A percentile compares a stretch with the other conserved stretches of the same genome.
Evolutionary conservation across 768 basidiomycete species (phyloP).

Genomic region (Leucocoprinus leucothites): DNA sequence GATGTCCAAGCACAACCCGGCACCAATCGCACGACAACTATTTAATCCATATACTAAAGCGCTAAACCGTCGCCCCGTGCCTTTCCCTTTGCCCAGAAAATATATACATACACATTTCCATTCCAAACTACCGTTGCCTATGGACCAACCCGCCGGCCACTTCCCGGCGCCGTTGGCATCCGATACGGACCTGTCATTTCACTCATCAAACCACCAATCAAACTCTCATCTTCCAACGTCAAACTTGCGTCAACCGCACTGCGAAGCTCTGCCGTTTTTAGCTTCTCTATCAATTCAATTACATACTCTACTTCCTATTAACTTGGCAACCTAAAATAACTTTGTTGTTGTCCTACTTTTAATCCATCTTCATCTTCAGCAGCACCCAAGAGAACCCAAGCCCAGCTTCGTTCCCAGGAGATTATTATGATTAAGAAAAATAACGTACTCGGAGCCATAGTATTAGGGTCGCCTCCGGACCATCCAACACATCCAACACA

Average conservation of each 20-base stretch:
- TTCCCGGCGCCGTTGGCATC: neutral
- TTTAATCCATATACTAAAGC: no score
- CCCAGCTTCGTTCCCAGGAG: neutral
- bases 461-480: neutral
- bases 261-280: conserved; percentile 8
- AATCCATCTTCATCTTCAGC: neutral
- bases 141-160: neutral
- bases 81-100: neutral
- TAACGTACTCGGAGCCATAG: neutral
- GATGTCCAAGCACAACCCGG: neutral
- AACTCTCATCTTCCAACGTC: neutral
- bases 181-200: conserved; percentile 8
- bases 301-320: conserved; percentile 1
- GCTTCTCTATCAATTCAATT: conserved; percentile 5
- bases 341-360: neutral
- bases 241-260: neutral
- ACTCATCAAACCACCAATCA: conserved; percentile 8
- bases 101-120: neutral
- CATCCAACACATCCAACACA: neutral
- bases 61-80: no score
- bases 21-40: no score
- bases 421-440: neutral
- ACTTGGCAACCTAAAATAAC: conserved; percentile 3
- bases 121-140: neutral
- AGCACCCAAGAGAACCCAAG: neutral